Evolutionary conservation across 1,284 basidiomycete species (phyloP).

Genomic region (Hymenochaete sp.): DNA sequence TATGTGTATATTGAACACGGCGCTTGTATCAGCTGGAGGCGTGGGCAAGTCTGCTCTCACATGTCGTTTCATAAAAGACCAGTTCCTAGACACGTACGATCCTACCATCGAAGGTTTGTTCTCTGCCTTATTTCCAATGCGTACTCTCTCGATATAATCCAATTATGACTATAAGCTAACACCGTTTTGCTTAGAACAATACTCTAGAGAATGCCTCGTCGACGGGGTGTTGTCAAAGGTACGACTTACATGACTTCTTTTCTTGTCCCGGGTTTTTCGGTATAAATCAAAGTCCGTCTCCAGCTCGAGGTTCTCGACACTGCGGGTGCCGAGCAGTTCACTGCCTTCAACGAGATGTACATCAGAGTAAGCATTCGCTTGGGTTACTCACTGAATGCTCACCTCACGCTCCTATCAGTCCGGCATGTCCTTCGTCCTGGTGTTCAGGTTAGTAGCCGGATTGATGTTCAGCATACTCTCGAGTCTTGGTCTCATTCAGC

Average conservation of each 20-base stretch:
- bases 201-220: slow-evolving; percentile 50
- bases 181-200: slow-evolving; percentile 46
- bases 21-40: slow-evolving; percentile 49
- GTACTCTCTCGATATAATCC: no score
- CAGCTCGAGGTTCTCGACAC: slow-evolving; percentile 85
- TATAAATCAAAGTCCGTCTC: slow-evolving; percentile 18
- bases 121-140: slow-evolving; percentile 4
- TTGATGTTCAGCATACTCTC: neutral
- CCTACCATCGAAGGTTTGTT: slow-evolving; percentile 71
- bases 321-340: slow-evolving; percentile 85
- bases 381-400: neutral
- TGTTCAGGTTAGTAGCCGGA: slow-evolving; percentile 53
- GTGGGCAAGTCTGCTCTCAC: slow-evolving; percentile 74
- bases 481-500: slow-evolving; percentile 8
- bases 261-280: neutral
- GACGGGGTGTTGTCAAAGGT: slow-evolving; percentile 53
- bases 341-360: slow-evolving; percentile 67
- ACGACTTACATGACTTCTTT: slow-evolving; percentile 20
- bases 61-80: slow-evolving; percentile 66
- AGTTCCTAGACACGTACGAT: slow-evolving; percentile 72
- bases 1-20: neutral
- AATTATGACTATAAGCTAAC: slow-evolving; percentile 11
- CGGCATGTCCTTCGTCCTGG: slow-evolving; percentile 72
- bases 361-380: slow-evolving; percentile 46
- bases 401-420: slow-evolving; percentile 32